Conservation (phyloP, 2,329 filamentous ascomycete genomes). For the Calcarisporium arbuscula region DNA sequence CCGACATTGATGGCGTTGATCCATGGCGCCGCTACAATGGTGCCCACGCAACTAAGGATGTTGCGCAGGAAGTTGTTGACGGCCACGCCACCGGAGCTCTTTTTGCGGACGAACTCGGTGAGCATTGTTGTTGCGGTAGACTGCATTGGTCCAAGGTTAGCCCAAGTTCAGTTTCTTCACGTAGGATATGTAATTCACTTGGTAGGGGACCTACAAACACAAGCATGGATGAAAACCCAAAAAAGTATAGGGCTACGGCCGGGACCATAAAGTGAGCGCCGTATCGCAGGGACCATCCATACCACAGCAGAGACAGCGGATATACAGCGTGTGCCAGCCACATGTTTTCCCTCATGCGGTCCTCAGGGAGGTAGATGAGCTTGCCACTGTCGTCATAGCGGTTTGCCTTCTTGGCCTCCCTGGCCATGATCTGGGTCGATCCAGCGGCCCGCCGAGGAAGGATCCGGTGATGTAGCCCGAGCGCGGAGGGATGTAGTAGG, state of each 20-base stretch:
- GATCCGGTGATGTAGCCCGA: constrained; percentile 68
- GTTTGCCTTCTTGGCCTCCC: constrained; percentile 64
- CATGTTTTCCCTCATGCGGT: constrained; percentile 76
- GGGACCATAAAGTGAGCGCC: constrained; percentile 60
- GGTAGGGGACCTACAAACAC: constrained; percentile 52
- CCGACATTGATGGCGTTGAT: constrained; percentile 67
- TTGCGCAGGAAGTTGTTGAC: constrained; percentile 79
- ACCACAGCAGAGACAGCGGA: constrained; percentile 65
- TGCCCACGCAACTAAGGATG: constrained; percentile 67
- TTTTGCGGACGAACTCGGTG: constrained; percentile 73
- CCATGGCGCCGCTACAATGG: constrained; percentile 62
- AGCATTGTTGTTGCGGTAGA: constrained; percentile 71
- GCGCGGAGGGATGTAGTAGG: constrained; percentile 67
- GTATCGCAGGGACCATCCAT: constrained; percentile 66
- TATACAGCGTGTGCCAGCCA: constrained; percentile 69
- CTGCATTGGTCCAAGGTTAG: constrained; percentile 18
- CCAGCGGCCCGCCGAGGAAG: constrained; percentile 63
- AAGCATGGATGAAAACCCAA: constrained; percentile 73
- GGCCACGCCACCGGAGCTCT: constrained; percentile 66
- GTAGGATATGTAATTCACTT: constrained; percentile 8
- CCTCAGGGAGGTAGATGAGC: constrained; percentile 66
- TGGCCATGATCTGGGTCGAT: constrained; percentile 59
- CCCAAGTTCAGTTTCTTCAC: neutral
- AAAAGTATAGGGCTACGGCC: constrained; percentile 63
- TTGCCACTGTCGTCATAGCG: constrained; percentile 62